Evolutionary conservation across 768 basidiomycete genomes (phyloP).

Genomic region (Ramaria rubella): DNA sequence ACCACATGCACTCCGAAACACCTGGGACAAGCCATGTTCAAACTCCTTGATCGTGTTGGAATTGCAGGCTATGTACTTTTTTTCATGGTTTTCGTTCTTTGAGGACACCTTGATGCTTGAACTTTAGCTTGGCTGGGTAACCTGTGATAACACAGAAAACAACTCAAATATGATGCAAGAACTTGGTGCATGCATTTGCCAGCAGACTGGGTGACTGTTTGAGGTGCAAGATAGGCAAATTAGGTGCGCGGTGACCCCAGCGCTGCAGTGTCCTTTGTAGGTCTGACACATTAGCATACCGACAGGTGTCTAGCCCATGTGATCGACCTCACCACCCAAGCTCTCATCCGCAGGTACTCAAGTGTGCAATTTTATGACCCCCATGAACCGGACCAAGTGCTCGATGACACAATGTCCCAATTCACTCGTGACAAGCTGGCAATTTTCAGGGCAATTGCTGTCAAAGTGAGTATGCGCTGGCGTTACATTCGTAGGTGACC

Average conservation of each 20-base stretch:
- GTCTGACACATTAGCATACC: too few relatives aligned
- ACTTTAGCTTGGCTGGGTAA: constrained; percentile 29
- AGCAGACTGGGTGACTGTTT: constrained; percentile 4
- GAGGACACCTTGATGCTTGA: not conserved
- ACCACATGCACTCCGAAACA: constrained; percentile 28
- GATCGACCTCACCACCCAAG: constrained; percentile 30
- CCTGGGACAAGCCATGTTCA: constrained; percentile 34
- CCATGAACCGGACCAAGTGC: constrained; percentile 7
- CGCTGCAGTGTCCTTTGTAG: too few relatives aligned
- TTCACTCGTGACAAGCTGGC: constrained; percentile 21
- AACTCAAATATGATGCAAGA: constrained; percentile 30
- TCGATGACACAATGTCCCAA: not conserved
- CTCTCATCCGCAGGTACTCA: constrained; percentile 19
- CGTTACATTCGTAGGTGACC: constrained; percentile 15
- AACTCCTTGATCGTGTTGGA: constrained; percentile 23
- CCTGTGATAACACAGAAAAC: constrained; percentile 33
- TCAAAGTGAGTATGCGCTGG: too few relatives aligned
- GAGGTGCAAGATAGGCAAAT: constrained; percentile 11
- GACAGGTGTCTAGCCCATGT: constrained; percentile 31
- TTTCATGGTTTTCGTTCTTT: constrained; percentile 3
- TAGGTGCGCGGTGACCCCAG: too few relatives aligned
- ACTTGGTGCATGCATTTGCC: constrained; percentile 15
- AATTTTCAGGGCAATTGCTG: constrained; percentile 20
- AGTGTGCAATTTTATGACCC: constrained; percentile 22
- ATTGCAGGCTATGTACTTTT: constrained; percentile 26